Evolutionary conservation across 169 alveolate genomes (phyloP), one percentile per base, ranked within the genome.

Genomic region (Plasmodium chabaudi): DNA sequence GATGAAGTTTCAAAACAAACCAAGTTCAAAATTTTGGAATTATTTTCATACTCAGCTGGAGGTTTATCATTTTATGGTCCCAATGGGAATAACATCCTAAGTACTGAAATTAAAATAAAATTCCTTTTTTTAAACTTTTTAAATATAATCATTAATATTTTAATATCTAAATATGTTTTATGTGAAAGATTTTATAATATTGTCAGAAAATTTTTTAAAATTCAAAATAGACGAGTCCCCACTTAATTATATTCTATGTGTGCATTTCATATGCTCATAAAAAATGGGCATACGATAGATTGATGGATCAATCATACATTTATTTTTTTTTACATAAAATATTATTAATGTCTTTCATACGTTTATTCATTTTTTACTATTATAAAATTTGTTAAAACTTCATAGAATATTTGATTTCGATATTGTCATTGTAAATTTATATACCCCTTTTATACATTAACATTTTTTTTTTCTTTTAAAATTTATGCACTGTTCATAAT

Each of bases 11-110:
- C 97, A 13, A 89, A 92, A 44, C 61, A 60, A 44, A 88, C 97
- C 5, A 87, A 72, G 25, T 71, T 96, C 68, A 96, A 95, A 53
- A 53, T 96, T 15, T 88, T 96, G 3, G 95, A 94, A 47, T 27
- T 92, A 75, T 60, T 94, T 27, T 77, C 98, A 1, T 82, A 95
- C 51, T 92, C 96, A 39, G 97, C 97, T 23, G 88, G 94, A 46
- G 96, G 98, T 23, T 88, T 92, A 63, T 97, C 97, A 13, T 95
- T 96, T 88, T 82, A 93, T 77, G 97, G 98, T 23, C 97, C 95
- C 64, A 93, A 84, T 7, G 96, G 96, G 34, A 93, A 95, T 79
- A 96, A 92, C 75, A 87, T 96, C 46, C 88, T 95, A 21, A 91
- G 96, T 12, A 55, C 88, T 12, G 15, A 82, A 46, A 93, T 89